Evolutionary conservation across 495 filamentous ascomycete species (phyloP).

Genomic region (Talaromyces liani): DNA sequence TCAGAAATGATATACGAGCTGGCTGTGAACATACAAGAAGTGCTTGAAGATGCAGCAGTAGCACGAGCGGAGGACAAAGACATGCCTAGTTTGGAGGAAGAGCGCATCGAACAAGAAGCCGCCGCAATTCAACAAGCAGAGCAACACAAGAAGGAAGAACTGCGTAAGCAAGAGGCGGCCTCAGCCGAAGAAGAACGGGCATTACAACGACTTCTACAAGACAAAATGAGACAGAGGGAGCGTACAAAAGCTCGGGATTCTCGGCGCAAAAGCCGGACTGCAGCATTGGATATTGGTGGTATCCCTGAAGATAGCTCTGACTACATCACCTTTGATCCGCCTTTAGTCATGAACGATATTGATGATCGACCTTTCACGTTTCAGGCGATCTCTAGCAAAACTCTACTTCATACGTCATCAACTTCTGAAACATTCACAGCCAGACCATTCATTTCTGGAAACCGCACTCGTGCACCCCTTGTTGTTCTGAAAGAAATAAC

Average conservation of each 20-base stretch:
- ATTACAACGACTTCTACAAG: constrained; percentile 65
- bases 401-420: constrained; percentile 48
- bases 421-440: constrained; percentile 58
- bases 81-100: constrained; percentile 82
- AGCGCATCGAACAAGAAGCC: constrained; percentile 64
- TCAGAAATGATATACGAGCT: constrained; percentile 89
- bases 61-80: constrained; percentile 62
- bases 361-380: constrained; percentile 51
- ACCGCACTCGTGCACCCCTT: constrained; percentile 41
- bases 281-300: constrained; percentile 26
- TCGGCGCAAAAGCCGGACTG: constrained; percentile 32
- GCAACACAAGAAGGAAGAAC: constrained; percentile 44
- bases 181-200: constrained; percentile 66
- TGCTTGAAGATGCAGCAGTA: constrained; percentile 78
- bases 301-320: constrained; percentile 33
- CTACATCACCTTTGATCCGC: constrained; percentile 63
- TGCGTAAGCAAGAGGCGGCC: constrained; percentile 46
- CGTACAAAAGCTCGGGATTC: constrained; percentile 32
- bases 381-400: constrained; percentile 56
- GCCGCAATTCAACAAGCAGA: constrained; percentile 47
- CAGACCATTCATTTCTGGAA: constrained; percentile 50
- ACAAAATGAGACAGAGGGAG: constrained; percentile 56
- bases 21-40: constrained; percentile 73
- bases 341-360: constrained; percentile 51
- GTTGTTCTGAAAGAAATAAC: constrained; percentile 60